Conservation (phyloP, 129 eudicot species). For the Arctium minus region DNA sequence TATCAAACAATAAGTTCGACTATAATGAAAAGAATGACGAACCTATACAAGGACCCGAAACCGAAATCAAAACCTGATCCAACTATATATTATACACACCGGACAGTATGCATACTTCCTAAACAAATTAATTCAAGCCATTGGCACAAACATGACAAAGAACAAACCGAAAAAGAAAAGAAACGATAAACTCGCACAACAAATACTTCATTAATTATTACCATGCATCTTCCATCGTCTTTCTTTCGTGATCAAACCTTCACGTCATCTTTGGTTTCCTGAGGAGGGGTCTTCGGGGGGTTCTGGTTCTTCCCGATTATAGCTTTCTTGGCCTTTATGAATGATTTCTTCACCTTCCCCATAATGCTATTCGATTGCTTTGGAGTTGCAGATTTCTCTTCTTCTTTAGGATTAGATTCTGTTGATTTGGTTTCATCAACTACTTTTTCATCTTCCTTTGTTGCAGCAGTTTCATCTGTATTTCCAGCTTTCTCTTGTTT, state of each 20-base stretch:
- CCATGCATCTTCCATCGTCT: not conserved
- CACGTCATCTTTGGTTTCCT: constrained; percentile 25
- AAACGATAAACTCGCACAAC: not conserved
- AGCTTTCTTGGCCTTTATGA: constrained; percentile 92
- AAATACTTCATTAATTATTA: constrained; percentile 4
- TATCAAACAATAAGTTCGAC: constrained; percentile 23
- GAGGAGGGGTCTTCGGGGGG: not conserved
- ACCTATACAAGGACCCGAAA: constrained; percentile 27
- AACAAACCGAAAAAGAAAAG: not conserved
- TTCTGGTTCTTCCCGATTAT: constrained; percentile 51
- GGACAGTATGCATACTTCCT: constrained; percentile 29
- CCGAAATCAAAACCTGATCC: constrained; percentile 14
- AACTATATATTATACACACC: constrained; percentile 32
- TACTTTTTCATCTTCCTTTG: constrained; percentile 22
- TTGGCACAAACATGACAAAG: constrained; percentile 12
- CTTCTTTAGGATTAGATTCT: constrained; percentile 41
- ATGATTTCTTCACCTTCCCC: constrained; percentile 80
- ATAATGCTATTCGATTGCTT: constrained; percentile 61
- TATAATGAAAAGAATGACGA: constrained; percentile 22
- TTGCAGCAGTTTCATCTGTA: constrained; percentile 1
- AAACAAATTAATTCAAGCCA: constrained; percentile 33
- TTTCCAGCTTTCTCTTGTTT: constrained; percentile 6
- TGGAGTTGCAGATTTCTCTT: constrained; percentile 45
- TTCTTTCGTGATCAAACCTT: constrained; percentile 1
- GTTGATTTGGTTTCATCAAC: constrained; percentile 30